Percentiles rank a stretch among this genome's conserved stretches.
phyloP scores from a whole-genome alignment of 495 filamentous ascomycete species.

The Recurvomyces mirabilis region DNA sequence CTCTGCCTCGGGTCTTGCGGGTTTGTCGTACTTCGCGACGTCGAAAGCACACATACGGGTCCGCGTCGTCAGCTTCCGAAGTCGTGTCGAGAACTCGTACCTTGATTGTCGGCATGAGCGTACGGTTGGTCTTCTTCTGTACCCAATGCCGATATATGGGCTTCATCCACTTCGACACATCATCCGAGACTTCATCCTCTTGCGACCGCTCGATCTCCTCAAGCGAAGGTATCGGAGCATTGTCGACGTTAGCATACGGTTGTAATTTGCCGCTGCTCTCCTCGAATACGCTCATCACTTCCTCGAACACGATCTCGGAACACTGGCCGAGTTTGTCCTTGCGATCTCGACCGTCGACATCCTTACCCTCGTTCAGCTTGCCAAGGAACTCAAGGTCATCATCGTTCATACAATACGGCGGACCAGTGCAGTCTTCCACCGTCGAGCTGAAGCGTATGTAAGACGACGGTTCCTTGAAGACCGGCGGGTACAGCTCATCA shows the following conservation, averaged over 20 bases:
- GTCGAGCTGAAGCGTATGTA: slow-evolving; percentile 98
- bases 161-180: slow-evolving; percentile 62
- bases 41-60: slow-evolving; percentile 97
- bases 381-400: slow-evolving; percentile 81
- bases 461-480: slow-evolving; percentile 71
- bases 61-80: slow-evolving; percentile 84
- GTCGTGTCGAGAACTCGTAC: slow-evolving; percentile 59
- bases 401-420: slow-evolving; percentile 82
- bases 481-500: slow-evolving; percentile 71
- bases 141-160: slow-evolving; percentile 91
- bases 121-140: slow-evolving; percentile 50
- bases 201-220: slow-evolving; percentile 70
- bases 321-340: slow-evolving; percentile 52
- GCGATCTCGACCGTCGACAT: slow-evolving; percentile 16
- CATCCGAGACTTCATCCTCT: slow-evolving; percentile 56
- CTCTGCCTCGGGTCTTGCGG: slow-evolving; percentile 85
- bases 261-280: slow-evolving; percentile 68
- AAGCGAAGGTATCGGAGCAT: slow-evolving; percentile 64
- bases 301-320: slow-evolving; percentile 83
- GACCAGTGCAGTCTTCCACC: slow-evolving; percentile 83
- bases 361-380: slow-evolving; percentile 61
- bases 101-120: slow-evolving; percentile 67
- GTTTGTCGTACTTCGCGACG: slow-evolving; percentile 89
- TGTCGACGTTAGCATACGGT: slow-evolving; percentile 79
- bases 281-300: slow-evolving; percentile 90